Evolutionary conservation across 148 eudicot genomes (phyloP), one percentile per base, ranked within the genome.

Genomic region (Rhododendron griersonianum): DNA sequence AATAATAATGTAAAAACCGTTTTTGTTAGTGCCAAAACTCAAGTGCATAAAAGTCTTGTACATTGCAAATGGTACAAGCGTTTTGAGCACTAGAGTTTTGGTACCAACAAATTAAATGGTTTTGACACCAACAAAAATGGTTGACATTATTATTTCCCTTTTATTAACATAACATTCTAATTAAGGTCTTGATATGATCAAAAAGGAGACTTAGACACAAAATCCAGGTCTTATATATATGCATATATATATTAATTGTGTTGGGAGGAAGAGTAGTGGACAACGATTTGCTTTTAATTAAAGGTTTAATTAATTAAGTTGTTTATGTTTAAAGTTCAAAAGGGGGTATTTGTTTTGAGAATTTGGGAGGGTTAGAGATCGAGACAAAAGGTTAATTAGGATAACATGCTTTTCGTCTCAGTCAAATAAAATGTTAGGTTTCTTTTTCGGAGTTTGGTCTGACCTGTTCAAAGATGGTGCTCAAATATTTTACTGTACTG

Each of bases 401-500:
- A 35, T 39, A 39, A 11, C 37, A 28, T 65, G 85, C 79, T 48
- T 83, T 83, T 47, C n/a, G 37, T 83, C 41, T 83, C 48, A 55
- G 85, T 84, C 80, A 65, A 65, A 65, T 35, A 39, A 50, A 84
- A 73, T 53, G 75, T 84, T 21, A 1, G 80, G 37, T 33, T 73
- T 50, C 47, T 73, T 83, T 16, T 71, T 71, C 11, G 45, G 61
- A 73, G 80, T 84, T 84, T 50, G 80, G 47, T 84, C 65, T 73
- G 57, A 71, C 63, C 80, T 84, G 19, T 84, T 73, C 86, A 74
- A 51, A 71, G 69, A 33, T 84, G 37, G 33, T 71, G 80, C 65
- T 50, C 47, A 13, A 48, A 2, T 51, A 74, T 74, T 37, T 44
- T 39, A 19, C 59, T 50, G 41, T 39, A 19, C 59, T 50, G 41